phyloP scores from a whole-genome alignment of 1,284 basidiomycete genomes.

The Fomitopsis pinicola region DNA sequence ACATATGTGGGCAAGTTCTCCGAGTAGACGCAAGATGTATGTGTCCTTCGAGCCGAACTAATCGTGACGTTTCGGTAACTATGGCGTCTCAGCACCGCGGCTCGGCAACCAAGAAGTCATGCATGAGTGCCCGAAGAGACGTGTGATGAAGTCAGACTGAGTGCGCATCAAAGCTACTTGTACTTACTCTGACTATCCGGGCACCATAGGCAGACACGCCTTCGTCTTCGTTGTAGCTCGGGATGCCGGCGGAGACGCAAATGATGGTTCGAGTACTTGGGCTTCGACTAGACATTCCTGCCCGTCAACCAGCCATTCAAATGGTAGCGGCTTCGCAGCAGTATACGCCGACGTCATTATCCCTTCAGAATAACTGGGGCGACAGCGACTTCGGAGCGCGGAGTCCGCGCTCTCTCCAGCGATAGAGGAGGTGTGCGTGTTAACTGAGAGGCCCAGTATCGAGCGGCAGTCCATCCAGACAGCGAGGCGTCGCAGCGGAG shows the following conservation, averaged over 20 bases:
- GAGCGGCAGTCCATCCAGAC: too few species aligned
- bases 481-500: too few species aligned
- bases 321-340: not conserved
- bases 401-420: too few species aligned
- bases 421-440: too few species aligned
- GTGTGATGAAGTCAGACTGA: not conserved
- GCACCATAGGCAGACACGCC: too few species aligned
- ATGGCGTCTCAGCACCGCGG: not conserved
- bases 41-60: not conserved
- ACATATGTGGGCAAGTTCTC: not conserved
- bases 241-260: too few species aligned
- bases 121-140: not conserved
- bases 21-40: not conserved
- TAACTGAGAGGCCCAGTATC: too few species aligned
- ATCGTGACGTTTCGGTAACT: not conserved
- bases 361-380: too few species aligned
- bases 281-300: not conserved
- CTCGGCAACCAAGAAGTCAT: not conserved
- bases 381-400: too few species aligned
- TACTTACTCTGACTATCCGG: too few species aligned
- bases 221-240: too few species aligned
- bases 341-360: not conserved
- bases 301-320: too few species aligned
- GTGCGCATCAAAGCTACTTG: not conserved
- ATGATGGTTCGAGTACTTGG: not conserved